Evolutionary conservation across 176 grass and related monocot genomes (phyloP).

Genomic region (Sorghum bicolor): Sorghum_bicolor_NCBIv3 NC_012876.2:57955501-57956000

Average conservation of each 20-base stretch:
- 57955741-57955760: not conserved
- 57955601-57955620: not conserved
- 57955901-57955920: not conserved
- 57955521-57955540: not conserved
- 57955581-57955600: not conserved
- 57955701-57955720: no score
- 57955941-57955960: not conserved
- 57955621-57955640: not conserved
- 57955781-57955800: not conserved
- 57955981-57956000: not conserved
- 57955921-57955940: not conserved
- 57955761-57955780: not conserved
- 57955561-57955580: not conserved
- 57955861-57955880: not conserved
- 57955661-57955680: not conserved
- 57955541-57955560: not conserved
- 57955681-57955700: no score
- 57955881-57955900: not conserved
- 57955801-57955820: not conserved
- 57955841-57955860: not conserved
- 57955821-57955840: not conserved
- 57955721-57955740: no score
- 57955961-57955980: not conserved
- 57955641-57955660: not conserved
- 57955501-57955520: not conserved